Evolutionary conservation across 805 yeast species (phyloP).

Genomic region (Metschnikowia kofuensis): DNA sequence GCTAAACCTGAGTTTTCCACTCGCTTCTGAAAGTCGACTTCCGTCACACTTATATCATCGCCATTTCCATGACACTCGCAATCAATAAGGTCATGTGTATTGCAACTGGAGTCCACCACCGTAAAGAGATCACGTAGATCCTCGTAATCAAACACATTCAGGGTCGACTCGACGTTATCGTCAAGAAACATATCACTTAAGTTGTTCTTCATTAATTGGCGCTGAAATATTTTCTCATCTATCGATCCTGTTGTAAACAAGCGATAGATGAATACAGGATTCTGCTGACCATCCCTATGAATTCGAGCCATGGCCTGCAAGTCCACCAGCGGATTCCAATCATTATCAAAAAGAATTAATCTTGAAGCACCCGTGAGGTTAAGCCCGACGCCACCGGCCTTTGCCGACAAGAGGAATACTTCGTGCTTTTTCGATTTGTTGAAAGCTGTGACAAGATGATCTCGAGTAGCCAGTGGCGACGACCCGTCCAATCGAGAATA

Average conservation of each 20-base stretch:
- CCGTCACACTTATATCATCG: slow-evolving; percentile 14
- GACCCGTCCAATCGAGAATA: slow-evolving; percentile 79
- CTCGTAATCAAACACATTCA: slow-evolving; percentile 62
- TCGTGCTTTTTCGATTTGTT: slow-evolving; percentile 45
- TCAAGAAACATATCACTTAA: slow-evolving; percentile 69
- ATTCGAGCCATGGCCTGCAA: slow-evolving; percentile 94
- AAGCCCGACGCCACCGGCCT: slow-evolving; percentile 92
- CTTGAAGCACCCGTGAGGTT: slow-evolving; percentile 90
- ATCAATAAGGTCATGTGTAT: slow-evolving; percentile 74
- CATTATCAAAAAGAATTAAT: slow-evolving; percentile 82
- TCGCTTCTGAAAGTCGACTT: neutral
- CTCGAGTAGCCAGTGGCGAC: slow-evolving; percentile 66
- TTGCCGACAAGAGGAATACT: slow-evolving; percentile 77
- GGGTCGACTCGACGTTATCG: slow-evolving; percentile 40
- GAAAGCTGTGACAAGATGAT: slow-evolving; percentile 63
- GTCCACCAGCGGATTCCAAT: slow-evolving; percentile 95
- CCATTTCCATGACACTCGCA: slow-evolving; percentile 64
- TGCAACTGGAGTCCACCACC: slow-evolving; percentile 49
- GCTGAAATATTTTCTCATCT: slow-evolving; percentile 90
- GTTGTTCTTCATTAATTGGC: slow-evolving; percentile 82
- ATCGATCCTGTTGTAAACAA: slow-evolving; percentile 83
- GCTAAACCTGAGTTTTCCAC: neutral
- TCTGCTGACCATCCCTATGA: slow-evolving; percentile 88
- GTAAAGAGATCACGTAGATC: slow-evolving; percentile 78
- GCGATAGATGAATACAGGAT: slow-evolving; percentile 77